These are phyloP conservation scores for Aspergillus oerlinghausenensis DNA, from an alignment of 2,329 filamentous ascomycete genomes.

Conservation along the genomic window DNA sequence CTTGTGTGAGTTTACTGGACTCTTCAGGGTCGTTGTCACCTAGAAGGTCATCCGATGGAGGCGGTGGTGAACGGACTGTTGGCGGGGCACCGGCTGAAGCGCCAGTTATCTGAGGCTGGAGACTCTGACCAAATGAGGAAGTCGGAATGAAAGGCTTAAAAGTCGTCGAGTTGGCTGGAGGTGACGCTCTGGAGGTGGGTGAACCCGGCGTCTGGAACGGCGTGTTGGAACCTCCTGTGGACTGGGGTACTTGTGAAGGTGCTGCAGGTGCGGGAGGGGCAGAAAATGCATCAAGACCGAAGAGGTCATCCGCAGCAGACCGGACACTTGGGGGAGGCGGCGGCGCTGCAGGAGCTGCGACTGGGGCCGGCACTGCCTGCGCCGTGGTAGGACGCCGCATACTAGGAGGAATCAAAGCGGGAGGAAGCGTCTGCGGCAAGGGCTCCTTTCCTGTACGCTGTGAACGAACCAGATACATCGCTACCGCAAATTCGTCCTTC, in stretches of 20 bases:
- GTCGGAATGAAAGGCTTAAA: constrained; percentile 93
- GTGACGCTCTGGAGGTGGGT: constrained; percentile 40
- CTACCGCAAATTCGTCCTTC: constrained; percentile 89
- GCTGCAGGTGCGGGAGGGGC: constrained; percentile 48
- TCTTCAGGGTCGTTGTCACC: constrained; percentile 85
- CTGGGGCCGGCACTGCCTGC: constrained; percentile 37
- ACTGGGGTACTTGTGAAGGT: constrained; percentile 58
- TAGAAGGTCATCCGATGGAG: constrained; percentile 75
- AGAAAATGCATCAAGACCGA: constrained; percentile 78
- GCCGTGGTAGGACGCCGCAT: constrained; percentile 57
- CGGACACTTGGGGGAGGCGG: constrained; percentile 56
- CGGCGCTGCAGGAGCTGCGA: constrained; percentile 41
- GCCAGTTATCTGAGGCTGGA: constrained; percentile 74
- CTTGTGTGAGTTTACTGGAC: constrained; percentile 79
- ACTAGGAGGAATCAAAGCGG: constrained; percentile 78
- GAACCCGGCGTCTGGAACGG: constrained; percentile 54
- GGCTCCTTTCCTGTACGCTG: constrained; percentile 70
- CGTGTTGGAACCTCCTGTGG: constrained; percentile 66
- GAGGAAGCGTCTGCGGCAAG: constrained; percentile 72
- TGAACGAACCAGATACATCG: constrained; percentile 93
- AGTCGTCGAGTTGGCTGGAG: constrained; percentile 41
- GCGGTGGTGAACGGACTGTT: constrained; percentile 39
- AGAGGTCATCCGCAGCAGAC: constrained; percentile 88
- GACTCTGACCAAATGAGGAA: constrained; percentile 81
- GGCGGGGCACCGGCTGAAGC: constrained; percentile 40